Conservation (phyloP, 129 eudicot species). For the Sambucus nigra region DNA sequence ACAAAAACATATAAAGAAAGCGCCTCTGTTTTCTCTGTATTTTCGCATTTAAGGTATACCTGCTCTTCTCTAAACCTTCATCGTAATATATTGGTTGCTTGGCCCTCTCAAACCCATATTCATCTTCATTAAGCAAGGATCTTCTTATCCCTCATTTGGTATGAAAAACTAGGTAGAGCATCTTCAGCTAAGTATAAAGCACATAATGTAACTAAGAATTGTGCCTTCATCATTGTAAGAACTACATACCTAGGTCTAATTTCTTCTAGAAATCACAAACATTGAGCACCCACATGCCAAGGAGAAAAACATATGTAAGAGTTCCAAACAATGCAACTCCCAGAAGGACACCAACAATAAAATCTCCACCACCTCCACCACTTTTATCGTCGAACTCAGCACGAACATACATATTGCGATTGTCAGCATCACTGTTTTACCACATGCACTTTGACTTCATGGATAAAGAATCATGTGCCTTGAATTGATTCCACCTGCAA, state of each 20-base stretch:
- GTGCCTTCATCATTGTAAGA: no score
- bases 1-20: no score
- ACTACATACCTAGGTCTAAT: no score
- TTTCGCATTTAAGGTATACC: constrained; percentile 69
- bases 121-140: constrained; percentile 74
- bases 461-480: no score
- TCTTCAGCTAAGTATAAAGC: background rate
- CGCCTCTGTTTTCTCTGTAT: no score
- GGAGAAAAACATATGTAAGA: constrained; percentile 70
- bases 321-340: constrained; percentile 89
- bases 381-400: constrained; percentile 40
- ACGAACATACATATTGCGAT: no score
- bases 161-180: background rate
- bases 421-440: no score
- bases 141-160: constrained; percentile 38
- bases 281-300: no score
- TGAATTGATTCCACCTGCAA: no score
- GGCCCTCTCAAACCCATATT: constrained; percentile 73
- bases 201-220: background rate
- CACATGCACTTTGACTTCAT: no score
- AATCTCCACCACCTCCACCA: constrained; percentile 63
- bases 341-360: constrained; percentile 64
- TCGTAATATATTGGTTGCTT: constrained; percentile 66
- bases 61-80: constrained; percentile 75
- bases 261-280: no score